Percentiles rank a stretch among this genome's conserved stretches.
phyloP scores from a whole-genome alignment of 2,329 filamentous ascomycete genomes.

The Madurella mycetomatis region DNA sequence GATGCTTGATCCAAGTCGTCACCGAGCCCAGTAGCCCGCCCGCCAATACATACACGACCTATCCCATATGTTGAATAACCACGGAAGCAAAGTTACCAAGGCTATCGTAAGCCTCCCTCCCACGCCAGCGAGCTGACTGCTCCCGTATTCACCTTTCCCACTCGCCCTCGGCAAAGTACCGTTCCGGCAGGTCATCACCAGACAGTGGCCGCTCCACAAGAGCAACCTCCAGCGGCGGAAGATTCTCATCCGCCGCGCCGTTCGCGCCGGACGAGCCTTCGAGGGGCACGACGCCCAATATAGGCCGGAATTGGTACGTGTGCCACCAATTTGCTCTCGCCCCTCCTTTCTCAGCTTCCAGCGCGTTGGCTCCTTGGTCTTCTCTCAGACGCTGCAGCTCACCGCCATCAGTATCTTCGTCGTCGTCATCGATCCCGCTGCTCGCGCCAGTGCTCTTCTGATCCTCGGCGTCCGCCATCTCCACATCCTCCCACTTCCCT shows the following conservation, averaged over 20 bases:
- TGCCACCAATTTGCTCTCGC: conserved; percentile 58
- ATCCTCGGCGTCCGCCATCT: conserved; percentile 31
- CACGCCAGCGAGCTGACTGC: not conserved
- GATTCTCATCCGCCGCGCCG: conserved; percentile 17
- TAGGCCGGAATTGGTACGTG: conserved; percentile 91
- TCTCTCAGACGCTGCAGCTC: conserved; percentile 31
- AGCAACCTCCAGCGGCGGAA: conserved; percentile 65
- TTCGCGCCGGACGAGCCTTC: conserved; percentile 31
- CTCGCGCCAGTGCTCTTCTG: conserved; percentile 27
- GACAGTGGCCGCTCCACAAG: conserved; percentile 82
- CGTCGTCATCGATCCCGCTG: conserved; percentile 39
- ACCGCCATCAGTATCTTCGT: conserved; percentile 34
- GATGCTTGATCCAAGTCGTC: not conserved
- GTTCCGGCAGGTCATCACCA: conserved; percentile 72
- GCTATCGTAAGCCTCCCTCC: not conserved
- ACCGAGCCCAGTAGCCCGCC: not conserved
- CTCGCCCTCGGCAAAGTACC: conserved; percentile 59
- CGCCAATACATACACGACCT: not conserved
- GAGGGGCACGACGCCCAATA: conserved; percentile 65
- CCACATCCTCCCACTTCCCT: conserved; percentile 32
- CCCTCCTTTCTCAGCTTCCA: conserved; percentile 31
- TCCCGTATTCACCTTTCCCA: conserved; percentile 38
- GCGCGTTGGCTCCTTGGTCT: conserved; percentile 36
- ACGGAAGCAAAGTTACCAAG: not conserved
- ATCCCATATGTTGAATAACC: not conserved